Evolutionary conservation across 106 monocot species (phyloP), one percentile per base, ranked within the genome.

Genomic region (Agapanthus africanus): DNA sequence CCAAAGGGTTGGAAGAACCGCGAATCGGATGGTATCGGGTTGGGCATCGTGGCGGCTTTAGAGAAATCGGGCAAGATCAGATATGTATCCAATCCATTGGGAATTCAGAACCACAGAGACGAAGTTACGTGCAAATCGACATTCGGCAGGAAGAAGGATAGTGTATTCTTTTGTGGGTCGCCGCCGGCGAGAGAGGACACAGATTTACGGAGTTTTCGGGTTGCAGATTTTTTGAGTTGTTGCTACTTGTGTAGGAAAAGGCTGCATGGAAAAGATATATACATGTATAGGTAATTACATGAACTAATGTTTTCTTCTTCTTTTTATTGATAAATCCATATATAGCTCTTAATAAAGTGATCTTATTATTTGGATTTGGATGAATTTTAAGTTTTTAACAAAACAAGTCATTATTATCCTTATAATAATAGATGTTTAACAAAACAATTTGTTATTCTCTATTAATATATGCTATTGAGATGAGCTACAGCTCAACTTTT

Each of bases 1-100:
- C 92, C 85, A 0, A 85, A 68, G 19, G 88, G 82, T 15, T 91
- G 95, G 95, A 88, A 67, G 59, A 88, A 80, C 22, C 79, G 88
- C 27, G 90, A 83, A 6, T 80, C 88, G n/a, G 95, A 80, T 16
- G 84, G 86, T 2, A 72, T 91, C 14, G 91, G 95, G 36, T 81
- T 97, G 0, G 88, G 76, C 44, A 91, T 95, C 70, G 80, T 91
- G 16, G 76, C 74, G 0, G 78, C 83, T 21, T 82, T 95, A 15
- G 79, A 85, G 31, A n/a, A n/a, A n/a, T n/a, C n/a, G n/a, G 61
- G 26, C 22, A 26, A 22, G 42, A 7, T 14, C 42, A 34, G 42
- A 30, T 66, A 2, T 35, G 42, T 44, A 66, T 25, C n/a, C 13
- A 8, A 1, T 4, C 19, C 66, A 16, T 15, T 26, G 32, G 8